These are phyloP conservation scores for Backusella morwellensis DNA, from an alignment of 192 early-diverging fungal genomes.

Conservation along the genomic window DNA sequence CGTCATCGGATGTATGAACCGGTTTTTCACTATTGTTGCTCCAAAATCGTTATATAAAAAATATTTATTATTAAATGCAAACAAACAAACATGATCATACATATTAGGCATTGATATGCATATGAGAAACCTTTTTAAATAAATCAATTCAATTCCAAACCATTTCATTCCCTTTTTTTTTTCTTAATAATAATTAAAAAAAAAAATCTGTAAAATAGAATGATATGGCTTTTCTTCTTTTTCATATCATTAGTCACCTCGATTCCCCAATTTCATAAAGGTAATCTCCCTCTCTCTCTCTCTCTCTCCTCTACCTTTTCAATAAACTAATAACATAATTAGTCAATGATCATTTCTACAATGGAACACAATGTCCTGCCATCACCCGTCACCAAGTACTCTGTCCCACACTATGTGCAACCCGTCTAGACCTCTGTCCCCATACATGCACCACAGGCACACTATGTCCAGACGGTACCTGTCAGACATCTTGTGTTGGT, in stretches of 20 bases:
- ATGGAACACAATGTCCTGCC: constrained; percentile 48
- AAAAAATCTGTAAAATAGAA: background rate
- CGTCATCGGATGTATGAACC: too few species aligned
- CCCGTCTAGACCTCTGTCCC: constrained; percentile 3
- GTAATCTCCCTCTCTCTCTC: background rate
- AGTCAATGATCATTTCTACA: constrained; percentile 49
- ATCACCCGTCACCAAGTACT: constrained; percentile 23
- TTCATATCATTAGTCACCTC: background rate
- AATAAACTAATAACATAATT: background rate
- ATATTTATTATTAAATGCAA: background rate
- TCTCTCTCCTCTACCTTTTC: background rate
- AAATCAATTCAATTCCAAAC: background rate
- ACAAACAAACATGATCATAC: background rate
- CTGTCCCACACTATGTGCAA: constrained; percentile 49
- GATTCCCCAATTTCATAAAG: constrained; percentile 20
- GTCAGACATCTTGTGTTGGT: constrained; percentile 38
- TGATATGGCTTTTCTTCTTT: background rate
- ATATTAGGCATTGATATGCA: background rate
- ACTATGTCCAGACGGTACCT: constrained; percentile 52
- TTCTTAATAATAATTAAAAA: background rate
- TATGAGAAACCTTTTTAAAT: background rate
- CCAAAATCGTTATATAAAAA: background rate
- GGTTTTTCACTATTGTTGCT: too few species aligned
- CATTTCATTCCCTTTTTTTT: background rate
- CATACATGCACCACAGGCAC: constrained; percentile 31